Evolutionary conservation across 2,329 filamentous ascomycete genomes (phyloP), one percentile per base, ranked within the genome.

Genomic region (Graphilbum sp.): DNA sequence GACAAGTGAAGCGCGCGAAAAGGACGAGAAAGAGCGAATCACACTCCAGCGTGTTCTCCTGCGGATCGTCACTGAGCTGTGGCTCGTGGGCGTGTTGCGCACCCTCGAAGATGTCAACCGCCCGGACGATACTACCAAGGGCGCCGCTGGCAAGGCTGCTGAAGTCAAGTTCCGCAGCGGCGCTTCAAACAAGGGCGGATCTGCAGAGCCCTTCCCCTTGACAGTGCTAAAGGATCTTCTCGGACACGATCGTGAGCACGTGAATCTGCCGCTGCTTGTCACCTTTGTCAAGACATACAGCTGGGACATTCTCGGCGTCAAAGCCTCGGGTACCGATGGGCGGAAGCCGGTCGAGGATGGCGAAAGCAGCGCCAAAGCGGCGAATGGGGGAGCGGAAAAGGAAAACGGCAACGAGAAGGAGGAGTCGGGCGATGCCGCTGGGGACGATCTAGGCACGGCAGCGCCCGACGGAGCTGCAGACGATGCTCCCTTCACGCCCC

Each of bases 141-240:
- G 66, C 56, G 64, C 64, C 3, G 63, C 72, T 31, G 63, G 69
- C 27, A 93, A 87, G 56, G 60, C 67, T 7, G 71, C 63, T 34
- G 74, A 70, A 48, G 57, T 60, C 44, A 81, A 66, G 63, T 65
- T 61, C 48, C 71, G 72, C 42, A 52, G 64, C 10, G 54, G 59
- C 30, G 66, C 67, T 19, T 58, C 62, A 37, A 72, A 75, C 42
- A 74, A 75, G 46, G 68, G 70, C 21, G 74, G 69, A 31, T 76
- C 80, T 42, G 72, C 84, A 2, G 90, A 98, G 46, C 90, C 90
- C 0, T 96, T 98, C 48, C 92, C 92, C 4, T 66, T 98, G 17
- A 90, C 98, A 55, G 88, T 96, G n/a, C 64, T 98, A 31, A 98
- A 98, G 60, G 92, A 98, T 54, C 71, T 98, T 46, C 69, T 98